Conservation (phyloP, 78 protist species). For the Dictyostelium brefeldianum region DNA sequence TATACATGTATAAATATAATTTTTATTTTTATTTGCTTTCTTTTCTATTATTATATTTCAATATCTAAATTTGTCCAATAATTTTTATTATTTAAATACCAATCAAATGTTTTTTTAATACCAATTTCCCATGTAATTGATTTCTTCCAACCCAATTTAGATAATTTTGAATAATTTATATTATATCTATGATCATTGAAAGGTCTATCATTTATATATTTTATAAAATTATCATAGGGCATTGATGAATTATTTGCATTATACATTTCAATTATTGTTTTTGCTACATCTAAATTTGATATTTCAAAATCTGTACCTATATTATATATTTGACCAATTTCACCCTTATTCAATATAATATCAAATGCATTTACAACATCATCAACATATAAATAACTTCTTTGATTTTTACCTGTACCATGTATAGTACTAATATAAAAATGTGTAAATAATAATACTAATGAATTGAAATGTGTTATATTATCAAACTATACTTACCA, state of each 20-base stretch:
- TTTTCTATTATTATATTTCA: background rate
- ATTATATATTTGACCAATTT: conserved; percentile 81
- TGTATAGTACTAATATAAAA: conserved; percentile 82
- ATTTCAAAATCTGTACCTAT: conserved; percentile 91
- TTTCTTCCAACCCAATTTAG: conserved; percentile 69
- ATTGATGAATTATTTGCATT: background rate
- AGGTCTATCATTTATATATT: conserved; percentile 89
- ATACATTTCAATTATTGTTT: background rate
- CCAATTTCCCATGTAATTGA: conserved; percentile 50
- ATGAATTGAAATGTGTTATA: too few species aligned
- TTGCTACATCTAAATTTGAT: conserved; percentile 79
- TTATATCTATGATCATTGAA: conserved; percentile 91
- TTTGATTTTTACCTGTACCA: conserved; percentile 87
- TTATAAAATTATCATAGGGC: background rate
- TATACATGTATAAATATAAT: background rate
- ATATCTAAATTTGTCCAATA: conserved; percentile 49
- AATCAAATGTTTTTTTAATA: conserved; percentile 41
- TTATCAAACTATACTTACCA: too few species aligned
- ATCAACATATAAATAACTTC: conserved; percentile 86
- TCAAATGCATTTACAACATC: conserved; percentile 94
- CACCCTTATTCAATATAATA: conserved; percentile 46
- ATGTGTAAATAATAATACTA: too few species aligned
- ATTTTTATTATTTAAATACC: conserved; percentile 54
- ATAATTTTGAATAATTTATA: conserved; percentile 38
- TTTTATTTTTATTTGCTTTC: background rate